Evolutionary conservation across 306 rosid genomes (phyloP).

Genomic region (Albizia julibrissin): DNA sequence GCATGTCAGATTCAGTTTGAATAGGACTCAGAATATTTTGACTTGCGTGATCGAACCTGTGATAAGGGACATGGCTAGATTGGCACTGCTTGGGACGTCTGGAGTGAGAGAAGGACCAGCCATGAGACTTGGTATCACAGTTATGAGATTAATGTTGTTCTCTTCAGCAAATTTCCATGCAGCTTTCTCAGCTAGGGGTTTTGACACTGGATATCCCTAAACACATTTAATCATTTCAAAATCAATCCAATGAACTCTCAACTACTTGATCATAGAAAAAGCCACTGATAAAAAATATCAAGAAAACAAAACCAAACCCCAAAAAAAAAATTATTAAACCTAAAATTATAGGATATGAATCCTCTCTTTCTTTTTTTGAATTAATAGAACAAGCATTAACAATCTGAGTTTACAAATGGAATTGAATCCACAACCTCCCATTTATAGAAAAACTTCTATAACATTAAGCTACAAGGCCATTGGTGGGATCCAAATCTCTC

Average conservation of each 20-base stretch:
- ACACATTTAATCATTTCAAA: constrained; percentile 22
- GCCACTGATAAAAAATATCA: not conserved
- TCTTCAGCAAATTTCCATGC: constrained; percentile 81
- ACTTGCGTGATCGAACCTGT: no score
- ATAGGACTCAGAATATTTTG: no score
- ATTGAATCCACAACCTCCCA: no score
- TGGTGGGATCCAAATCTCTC: not conserved
- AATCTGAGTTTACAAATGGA: no score
- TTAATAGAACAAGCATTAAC: no score
- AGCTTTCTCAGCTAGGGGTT: constrained; percentile 71
- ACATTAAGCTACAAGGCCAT: no score
- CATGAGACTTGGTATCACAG: constrained; percentile 71
- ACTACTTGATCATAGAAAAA: not conserved
- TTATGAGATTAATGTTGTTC: constrained; percentile 69
- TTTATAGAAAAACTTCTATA: no score
- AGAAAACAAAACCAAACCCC: not conserved
- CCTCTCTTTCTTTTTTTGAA: no score
- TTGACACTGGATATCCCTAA: constrained; percentile 82
- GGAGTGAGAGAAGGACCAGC: constrained; percentile 69
- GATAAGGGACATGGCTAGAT: constrained; percentile 49
- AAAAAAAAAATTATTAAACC: not conserved
- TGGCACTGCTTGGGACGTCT: constrained; percentile 63
- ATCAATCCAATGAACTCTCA: not conserved
- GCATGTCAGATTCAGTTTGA: no score
- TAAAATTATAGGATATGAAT: not conserved